phyloP scores from a whole-genome alignment of 768 basidiomycete genomes.

The Mycena leptocephala region DNA sequence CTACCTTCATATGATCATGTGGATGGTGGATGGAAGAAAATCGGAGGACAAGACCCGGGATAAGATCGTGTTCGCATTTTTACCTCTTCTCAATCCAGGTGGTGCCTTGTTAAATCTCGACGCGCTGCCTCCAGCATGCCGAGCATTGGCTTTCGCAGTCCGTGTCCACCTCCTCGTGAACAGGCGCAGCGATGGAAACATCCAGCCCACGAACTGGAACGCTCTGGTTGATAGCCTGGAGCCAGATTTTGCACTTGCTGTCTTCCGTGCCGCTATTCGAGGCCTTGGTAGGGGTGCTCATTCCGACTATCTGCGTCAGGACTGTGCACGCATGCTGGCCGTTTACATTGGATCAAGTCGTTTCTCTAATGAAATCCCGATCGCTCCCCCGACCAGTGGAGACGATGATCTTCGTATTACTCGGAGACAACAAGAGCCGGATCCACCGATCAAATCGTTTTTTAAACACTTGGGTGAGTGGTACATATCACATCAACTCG shows the following conservation, averaged over 20 bases:
- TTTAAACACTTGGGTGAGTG: constrained; percentile 10
- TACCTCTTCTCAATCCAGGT: background rate
- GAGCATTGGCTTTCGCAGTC: constrained; percentile 1
- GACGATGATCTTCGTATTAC: background rate
- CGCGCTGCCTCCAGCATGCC: background rate
- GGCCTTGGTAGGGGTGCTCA: background rate
- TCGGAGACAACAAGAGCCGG: background rate
- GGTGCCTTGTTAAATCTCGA: background rate
- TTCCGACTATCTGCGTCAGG: background rate
- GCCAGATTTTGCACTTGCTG: background rate
- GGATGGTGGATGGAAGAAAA: constrained; percentile 3
- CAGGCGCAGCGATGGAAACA: background rate
- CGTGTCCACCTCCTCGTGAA: background rate
- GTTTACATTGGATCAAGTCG: background rate
- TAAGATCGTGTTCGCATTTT: background rate
- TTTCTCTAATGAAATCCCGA: background rate
- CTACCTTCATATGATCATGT: constrained; percentile 7
- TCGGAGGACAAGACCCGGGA: background rate
- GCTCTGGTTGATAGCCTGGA: background rate
- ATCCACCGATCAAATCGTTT: background rate
- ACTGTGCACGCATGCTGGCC: constrained; percentile 11
- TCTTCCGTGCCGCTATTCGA: constrained; percentile 11
- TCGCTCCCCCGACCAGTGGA: background rate
- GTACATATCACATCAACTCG: background rate
- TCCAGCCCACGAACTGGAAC: background rate